These are phyloP conservation scores for Fragilariopsis cylindrus DNA, from an alignment of 108 stramenopile species.

Conservation along the genomic window DNA sequence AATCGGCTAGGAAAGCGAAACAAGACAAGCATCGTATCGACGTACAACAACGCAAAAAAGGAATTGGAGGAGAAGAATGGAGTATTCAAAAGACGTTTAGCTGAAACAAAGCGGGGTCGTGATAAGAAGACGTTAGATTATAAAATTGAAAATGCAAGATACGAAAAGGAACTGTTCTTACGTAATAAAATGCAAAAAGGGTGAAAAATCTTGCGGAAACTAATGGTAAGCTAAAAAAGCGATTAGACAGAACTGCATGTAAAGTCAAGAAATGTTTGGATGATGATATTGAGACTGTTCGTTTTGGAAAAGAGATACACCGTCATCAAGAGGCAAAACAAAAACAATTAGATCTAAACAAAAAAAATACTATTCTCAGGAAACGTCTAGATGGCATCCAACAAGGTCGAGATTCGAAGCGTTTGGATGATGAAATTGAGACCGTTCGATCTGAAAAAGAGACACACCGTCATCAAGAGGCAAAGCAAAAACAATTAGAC, in stretches of 20 bases:
- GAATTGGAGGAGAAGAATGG: too few relatives aligned
- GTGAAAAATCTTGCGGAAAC: neutral
- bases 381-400: conserved; percentile 1
- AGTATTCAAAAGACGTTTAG: too few relatives aligned
- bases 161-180: neutral
- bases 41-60: too few relatives aligned
- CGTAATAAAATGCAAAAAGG: too few relatives aligned
- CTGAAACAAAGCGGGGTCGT: too few relatives aligned
- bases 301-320: neutral
- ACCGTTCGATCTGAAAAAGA: neutral
- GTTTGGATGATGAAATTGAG: neutral
- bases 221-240: neutral
- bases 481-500: neutral
- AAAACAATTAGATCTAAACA: neutral
- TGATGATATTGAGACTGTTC: neutral
- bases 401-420: neutral
- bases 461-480: neutral
- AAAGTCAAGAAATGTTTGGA: neutral
- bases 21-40: too few relatives aligned
- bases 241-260: neutral
- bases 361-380: neutral
- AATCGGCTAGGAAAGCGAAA: too few relatives aligned
- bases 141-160: neutral
- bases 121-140: too few relatives aligned
- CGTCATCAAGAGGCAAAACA: neutral